Evolutionary conservation across 768 basidiomycete genomes (phyloP), one percentile per base, ranked within the genome.

Genomic region (Vishniacozyma victoriae): DNA sequence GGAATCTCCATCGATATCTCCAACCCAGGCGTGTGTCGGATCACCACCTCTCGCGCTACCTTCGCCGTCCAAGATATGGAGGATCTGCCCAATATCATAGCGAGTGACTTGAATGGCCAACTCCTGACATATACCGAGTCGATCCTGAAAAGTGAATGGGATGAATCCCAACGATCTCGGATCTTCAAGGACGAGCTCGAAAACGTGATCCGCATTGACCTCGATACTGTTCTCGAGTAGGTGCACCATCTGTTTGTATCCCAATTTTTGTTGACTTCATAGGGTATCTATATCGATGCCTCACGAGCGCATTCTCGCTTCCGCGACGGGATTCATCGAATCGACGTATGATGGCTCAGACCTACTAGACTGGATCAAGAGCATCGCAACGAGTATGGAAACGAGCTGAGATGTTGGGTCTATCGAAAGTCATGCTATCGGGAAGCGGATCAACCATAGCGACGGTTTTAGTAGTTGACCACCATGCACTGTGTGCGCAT

Each of bases 81-180:
- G 9, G 59, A 63, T 7, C 44, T 67, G 1, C 19, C 57, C 1
- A 38, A 48, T 9, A 41, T 63, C 36, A 9, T 67, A 25, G 22
- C 59, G 3, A 46, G 53, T n/a, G 64, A 63, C 15, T 44, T 67
- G 11, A 45, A 48, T 3, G 13, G 19, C 7, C 62, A 64, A 33
- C 24, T 64, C 4, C 40, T 59, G 4, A 5, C 15, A 33, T 29
- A 23, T 44, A 33, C 33, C 13, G 1, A 19, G 19, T 11, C 29
- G 3, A 22, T 26, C 11, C 15, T 46, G 20, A 27, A 31, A 12
- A 16, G 31, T 7, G 9, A 23, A 26, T 15, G 48, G 11, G 31
- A 19, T 1, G 35, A n/a, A 31, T 20, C 11, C 15, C 39, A 15
- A 29, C 24, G 14, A n/a, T 20, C 19, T 20, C 15, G 16, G 19